Conservation (phyloP, 2,329 filamentous ascomycete species). For the Chaetomiaceae sp. region DNA sequence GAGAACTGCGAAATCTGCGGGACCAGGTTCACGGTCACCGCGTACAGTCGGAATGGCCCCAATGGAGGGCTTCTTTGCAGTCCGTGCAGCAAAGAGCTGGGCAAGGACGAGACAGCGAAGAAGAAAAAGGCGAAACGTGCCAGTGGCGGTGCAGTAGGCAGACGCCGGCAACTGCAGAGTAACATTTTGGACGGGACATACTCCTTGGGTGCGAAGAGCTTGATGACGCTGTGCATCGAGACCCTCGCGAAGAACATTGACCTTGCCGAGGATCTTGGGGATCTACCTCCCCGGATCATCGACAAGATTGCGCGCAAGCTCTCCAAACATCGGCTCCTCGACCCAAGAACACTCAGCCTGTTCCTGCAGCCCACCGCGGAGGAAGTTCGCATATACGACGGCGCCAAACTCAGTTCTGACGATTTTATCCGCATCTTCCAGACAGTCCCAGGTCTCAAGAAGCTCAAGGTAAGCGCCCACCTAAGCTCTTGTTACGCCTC, state of each 20-base stretch:
- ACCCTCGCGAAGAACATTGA: constrained; percentile 59
- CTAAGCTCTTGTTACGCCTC: background rate
- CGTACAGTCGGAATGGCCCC: constrained; percentile 77
- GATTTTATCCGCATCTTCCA: constrained; percentile 82
- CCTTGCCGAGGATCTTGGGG: constrained; percentile 58
- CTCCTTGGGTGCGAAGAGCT: constrained; percentile 60
- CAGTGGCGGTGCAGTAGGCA: constrained; percentile 50
- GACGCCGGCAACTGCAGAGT: constrained; percentile 74
- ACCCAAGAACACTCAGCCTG: constrained; percentile 50
- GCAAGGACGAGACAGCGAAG: constrained; percentile 58
- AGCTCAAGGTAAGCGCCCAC: constrained; percentile 48
- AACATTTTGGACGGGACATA: constrained; percentile 74
- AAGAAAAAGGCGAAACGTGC: constrained; percentile 48
- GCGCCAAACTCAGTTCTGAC: constrained; percentile 61
- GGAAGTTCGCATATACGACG: constrained; percentile 54
- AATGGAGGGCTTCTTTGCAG: constrained; percentile 82
- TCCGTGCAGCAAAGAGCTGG: constrained; percentile 71
- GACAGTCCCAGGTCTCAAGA: constrained; percentile 62
- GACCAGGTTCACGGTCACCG: constrained; percentile 88
- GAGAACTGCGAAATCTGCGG: constrained; percentile 82
- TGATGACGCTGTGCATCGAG: constrained; percentile 62
- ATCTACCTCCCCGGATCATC: constrained; percentile 50
- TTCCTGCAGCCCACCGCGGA: constrained; percentile 52
- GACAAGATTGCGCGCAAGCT: constrained; percentile 58
- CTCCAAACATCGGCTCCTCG: constrained; percentile 56